Conservation (phyloP, 1,139 yeast species). For the Protomyces inundatus region DNA sequence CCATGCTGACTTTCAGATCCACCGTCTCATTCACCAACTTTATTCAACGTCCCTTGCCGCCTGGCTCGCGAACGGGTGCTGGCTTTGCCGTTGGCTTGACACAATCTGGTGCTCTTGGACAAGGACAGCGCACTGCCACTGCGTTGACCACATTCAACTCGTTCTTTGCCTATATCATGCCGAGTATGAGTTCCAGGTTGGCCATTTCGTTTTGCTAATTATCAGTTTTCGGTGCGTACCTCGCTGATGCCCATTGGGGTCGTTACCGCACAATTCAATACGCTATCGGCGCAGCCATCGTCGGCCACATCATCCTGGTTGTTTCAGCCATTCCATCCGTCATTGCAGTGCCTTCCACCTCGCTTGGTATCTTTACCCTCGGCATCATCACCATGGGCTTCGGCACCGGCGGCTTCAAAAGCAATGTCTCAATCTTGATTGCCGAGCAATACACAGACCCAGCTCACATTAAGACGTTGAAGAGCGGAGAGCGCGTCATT, state of each 20-base stretch:
- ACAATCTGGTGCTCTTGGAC: slow-evolving; percentile 58
- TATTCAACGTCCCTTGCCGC: slow-evolving; percentile 47
- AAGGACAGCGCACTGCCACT: slow-evolving; percentile 62
- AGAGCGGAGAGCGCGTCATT: slow-evolving; percentile 61
- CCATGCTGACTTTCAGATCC: background rate
- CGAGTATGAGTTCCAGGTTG: slow-evolving; percentile 37
- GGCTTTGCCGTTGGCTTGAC: slow-evolving; percentile 36
- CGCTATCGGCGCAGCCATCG: slow-evolving; percentile 55
- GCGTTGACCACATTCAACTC: slow-evolving; percentile 72
- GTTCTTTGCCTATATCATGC: slow-evolving; percentile 79
- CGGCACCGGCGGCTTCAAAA: slow-evolving; percentile 78
- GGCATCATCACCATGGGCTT: slow-evolving; percentile 65
- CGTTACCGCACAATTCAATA: slow-evolving; percentile 63
- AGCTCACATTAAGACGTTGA: slow-evolving; percentile 55
- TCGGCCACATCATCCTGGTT: slow-evolving; percentile 59
- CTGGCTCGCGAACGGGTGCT: slow-evolving; percentile 7
- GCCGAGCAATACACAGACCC: slow-evolving; percentile 66
- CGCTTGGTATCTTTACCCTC: slow-evolving; percentile 51
- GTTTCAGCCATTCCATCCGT: slow-evolving; percentile 67
- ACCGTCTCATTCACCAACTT: slow-evolving; percentile 49
- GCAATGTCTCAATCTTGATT: slow-evolving; percentile 70
- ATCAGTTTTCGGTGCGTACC: slow-evolving; percentile 58
- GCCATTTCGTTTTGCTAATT: background rate
- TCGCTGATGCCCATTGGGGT: slow-evolving; percentile 72
- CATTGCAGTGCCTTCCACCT: slow-evolving; percentile 45